Percentiles rank a stretch among this genome's conserved stretches.
Conservation (phyloP, 108 stramenopile genomes). For the Fistulifera pelliculosa region DNA sequence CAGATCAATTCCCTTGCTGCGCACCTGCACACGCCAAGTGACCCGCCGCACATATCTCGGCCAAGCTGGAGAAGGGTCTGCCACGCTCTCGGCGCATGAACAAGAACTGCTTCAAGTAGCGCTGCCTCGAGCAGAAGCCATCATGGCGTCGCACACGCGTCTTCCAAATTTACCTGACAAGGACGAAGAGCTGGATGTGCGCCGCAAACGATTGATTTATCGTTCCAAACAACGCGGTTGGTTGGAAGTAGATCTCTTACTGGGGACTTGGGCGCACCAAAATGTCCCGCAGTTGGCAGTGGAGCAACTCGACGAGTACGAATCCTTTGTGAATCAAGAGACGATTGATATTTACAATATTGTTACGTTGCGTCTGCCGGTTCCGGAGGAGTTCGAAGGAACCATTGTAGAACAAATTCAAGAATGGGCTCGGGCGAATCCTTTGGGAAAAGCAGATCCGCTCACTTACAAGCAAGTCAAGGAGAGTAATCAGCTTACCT, state of each 20-base stretch:
- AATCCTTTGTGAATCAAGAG: slow-evolving; percentile 94
- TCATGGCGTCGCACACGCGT: slow-evolving; percentile 50
- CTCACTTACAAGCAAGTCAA: slow-evolving; percentile 67
- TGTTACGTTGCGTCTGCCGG: slow-evolving; percentile 65
- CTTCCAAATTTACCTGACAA: slow-evolving; percentile 34
- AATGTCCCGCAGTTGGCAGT: slow-evolving; percentile 64
- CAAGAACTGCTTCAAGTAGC: slow-evolving; percentile 56
- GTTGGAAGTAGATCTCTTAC: slow-evolving; percentile 94
- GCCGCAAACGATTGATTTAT: slow-evolving; percentile 90
- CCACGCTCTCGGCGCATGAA: slow-evolving; percentile 35
- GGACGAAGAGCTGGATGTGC: slow-evolving; percentile 39
- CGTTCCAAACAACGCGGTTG: slow-evolving; percentile 98
- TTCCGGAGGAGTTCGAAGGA: slow-evolving; percentile 62
- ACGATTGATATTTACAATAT: slow-evolving; percentile 99
- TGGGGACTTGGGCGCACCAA: slow-evolving; percentile 95
- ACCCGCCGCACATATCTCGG: slow-evolving; percentile 54
- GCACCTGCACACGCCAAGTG: too few relatives aligned
- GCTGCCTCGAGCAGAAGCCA: slow-evolving; percentile 52
- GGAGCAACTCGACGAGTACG: slow-evolving; percentile 87
- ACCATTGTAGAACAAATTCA: slow-evolving; percentile 74
- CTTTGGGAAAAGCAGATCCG: slow-evolving; percentile 78
- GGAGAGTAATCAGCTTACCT: slow-evolving; percentile 67
- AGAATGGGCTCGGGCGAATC: slow-evolving; percentile 70
- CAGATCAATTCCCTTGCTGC: too few relatives aligned
- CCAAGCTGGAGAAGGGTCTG: slow-evolving; percentile 44